phyloP scores from a whole-genome alignment of 164 flowering plant species.

The Cinnamomum chago region DNA sequence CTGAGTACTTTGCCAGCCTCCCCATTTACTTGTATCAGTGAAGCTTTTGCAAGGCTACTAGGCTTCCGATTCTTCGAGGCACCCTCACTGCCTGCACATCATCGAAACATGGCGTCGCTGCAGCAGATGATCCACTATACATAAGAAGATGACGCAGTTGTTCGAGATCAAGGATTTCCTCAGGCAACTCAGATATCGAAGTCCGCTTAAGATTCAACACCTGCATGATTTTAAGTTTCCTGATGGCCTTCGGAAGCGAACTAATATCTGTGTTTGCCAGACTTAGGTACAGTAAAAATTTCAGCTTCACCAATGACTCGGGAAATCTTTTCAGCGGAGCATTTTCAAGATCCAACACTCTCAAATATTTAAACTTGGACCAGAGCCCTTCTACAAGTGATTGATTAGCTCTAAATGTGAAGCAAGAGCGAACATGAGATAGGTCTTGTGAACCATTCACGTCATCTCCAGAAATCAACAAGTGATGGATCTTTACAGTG shows the following conservation, averaged over 20 bases:
- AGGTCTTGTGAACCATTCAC: not conserved
- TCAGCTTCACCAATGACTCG: not conserved
- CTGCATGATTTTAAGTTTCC: not conserved
- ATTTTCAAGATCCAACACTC: conserved; percentile 1
- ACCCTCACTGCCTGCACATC: not conserved
- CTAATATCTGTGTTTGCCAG: not conserved
- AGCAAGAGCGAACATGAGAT: not conserved
- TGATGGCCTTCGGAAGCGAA: too few relatives aligned
- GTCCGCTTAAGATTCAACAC: not conserved
- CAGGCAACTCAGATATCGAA: not conserved
- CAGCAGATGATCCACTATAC: too few relatives aligned
- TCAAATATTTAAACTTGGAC: not conserved
- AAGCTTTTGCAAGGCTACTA: conserved; percentile 1
- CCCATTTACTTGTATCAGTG: not conserved
- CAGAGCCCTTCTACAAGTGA: too few relatives aligned
- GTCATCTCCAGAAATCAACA: not conserved
- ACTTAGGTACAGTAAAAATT: not conserved
- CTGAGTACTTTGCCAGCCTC: too few relatives aligned
- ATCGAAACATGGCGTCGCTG: too few relatives aligned
- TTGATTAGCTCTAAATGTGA: not conserved
- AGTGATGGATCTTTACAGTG: not conserved
- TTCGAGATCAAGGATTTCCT: not conserved
- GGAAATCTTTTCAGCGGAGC: conserved; percentile 1
- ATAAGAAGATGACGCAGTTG: not conserved
- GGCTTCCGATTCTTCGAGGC: not conserved